A percentile compares a stretch with the other conserved stretches of the same genome.
phyloP scores from a whole-genome alignment of 495 filamentous ascomycete genomes.

The Friedmanniomyces simplex region DNA sequence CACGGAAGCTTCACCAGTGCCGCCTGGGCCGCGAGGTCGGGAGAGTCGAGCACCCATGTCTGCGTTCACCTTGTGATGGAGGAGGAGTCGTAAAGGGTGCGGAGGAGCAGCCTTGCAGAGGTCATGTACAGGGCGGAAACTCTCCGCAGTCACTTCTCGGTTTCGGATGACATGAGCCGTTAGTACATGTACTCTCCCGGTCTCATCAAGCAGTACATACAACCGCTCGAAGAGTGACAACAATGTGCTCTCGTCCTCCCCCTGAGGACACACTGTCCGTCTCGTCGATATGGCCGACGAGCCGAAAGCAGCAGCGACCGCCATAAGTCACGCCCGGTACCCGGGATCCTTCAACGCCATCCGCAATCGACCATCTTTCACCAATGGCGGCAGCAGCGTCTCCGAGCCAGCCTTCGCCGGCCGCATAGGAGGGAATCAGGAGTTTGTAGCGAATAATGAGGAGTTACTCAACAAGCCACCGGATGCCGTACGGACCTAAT shows the following conservation, averaged over 20 bases:
- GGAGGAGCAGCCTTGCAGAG: too few species aligned
- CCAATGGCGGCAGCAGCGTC: neutral
- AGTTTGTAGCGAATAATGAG: constrained; percentile 5
- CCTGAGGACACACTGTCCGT: too few species aligned
- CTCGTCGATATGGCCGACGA: neutral
- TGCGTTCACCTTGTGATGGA: neutral
- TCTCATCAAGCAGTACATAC: too few species aligned
- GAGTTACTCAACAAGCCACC: constrained; percentile 9
- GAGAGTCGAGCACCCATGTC: neutral
- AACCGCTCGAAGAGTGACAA: too few species aligned
- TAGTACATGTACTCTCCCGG: too few species aligned
- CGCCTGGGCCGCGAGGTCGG: neutral
- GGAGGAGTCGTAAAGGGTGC: too few species aligned
- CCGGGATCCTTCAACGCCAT: neutral
- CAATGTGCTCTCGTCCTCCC: too few species aligned
- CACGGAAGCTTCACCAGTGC: neutral
- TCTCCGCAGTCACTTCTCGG: too few species aligned
- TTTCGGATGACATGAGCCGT: too few species aligned
- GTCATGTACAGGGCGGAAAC: too few species aligned
- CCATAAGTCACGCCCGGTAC: neutral
- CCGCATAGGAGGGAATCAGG: constrained; percentile 19
- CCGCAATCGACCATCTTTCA: neutral
- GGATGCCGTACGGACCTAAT: constrained; percentile 12
- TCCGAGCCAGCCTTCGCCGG: constrained; percentile 14
- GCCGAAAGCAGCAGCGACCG: neutral